Conservation (phyloP, 257 asterid genomes). For the Knoxia roxburghii region DNA sequence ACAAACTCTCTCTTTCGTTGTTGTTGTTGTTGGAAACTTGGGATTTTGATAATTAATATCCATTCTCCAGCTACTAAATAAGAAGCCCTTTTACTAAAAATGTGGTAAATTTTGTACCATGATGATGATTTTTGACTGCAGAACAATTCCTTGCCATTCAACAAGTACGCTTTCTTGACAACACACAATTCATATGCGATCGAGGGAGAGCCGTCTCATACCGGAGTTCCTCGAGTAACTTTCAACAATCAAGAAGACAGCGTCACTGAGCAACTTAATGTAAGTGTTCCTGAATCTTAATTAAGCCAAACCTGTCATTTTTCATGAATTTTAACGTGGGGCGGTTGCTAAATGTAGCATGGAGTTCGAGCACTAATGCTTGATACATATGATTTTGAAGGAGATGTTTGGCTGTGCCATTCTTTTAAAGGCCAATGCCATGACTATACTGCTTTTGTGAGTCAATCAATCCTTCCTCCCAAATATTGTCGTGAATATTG, state of each 20-base stretch:
- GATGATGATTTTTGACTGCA: slow-evolving; percentile 16
- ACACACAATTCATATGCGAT: slow-evolving; percentile 77
- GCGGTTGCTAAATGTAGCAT: slow-evolving; percentile 34
- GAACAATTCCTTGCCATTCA: slow-evolving; percentile 77
- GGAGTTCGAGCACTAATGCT: slow-evolving; percentile 93
- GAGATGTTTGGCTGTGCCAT: slow-evolving; percentile 81
- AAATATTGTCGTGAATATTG: not conserved
- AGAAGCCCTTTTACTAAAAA: no score
- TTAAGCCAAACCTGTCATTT: no score
- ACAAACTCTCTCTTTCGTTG: no score
- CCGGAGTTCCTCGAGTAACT: slow-evolving; percentile 50
- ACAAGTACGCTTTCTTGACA: slow-evolving; percentile 78
- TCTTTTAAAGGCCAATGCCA: slow-evolving; percentile 73
- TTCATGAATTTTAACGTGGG: no score
- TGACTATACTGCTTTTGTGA: slow-evolving; percentile 71
- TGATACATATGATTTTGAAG: slow-evolving; percentile 70
- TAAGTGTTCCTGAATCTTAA: slow-evolving; percentile 11
- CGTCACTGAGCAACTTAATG: slow-evolving; percentile 67
- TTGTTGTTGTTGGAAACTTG: no score
- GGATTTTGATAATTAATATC: no score
- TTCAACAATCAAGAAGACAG: slow-evolving; percentile 71
- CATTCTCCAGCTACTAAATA: no score
- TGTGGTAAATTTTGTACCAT: not conserved
- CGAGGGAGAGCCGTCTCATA: slow-evolving; percentile 42
- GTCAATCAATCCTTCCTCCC: not conserved